Evolutionary conservation across 495 filamentous ascomycete genomes (phyloP), one percentile per base, ranked within the genome.

Genomic region (Annulohypoxylon nitens): DNA sequence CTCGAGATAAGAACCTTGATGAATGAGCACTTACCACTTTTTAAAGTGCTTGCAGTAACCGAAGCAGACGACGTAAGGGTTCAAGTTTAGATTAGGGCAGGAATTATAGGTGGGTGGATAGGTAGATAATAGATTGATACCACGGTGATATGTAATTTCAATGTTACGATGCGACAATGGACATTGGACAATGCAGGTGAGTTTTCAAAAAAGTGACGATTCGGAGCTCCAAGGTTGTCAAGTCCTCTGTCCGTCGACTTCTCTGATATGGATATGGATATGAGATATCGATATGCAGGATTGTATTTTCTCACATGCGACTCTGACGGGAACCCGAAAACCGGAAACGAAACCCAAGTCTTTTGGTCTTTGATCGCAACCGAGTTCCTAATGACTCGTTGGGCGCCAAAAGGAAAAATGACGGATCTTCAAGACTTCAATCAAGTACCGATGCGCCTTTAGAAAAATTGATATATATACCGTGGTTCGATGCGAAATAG

Each of bases 11-110:
- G 61, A 51, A 71, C n/a, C 36, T 50, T 54, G 68, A 61, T 66
- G 69, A 62, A 61, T 53, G 11, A 39, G 54, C 61, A 66, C 71
- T 74, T 69, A 74, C 71, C 64, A 55, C 61, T 47, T 11, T 16
- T 4, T 5, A 61, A 55, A 43, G 16, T 23, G 53, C 36, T 10
- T 41, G 25, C 30, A 41, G 39, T 12, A 34, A 61, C 53, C 26
- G 54, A 50, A 64, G 50, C 39, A 30, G 57, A 50, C 25, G 48
- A 73, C 12, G 43, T 39, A 62, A 34, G 16, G 37, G 14, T 36
- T 14, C 63, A 37, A 60, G 18, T 60, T 43, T 39, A 43, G 57
- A 60, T 60, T 57, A 18, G 33, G n/a, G 43, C 16, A 47, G 43
- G 43, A 18, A 47, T 47, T 47, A 43, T 43, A 43, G 1, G 39